phyloP scores from a whole-genome alignment of 331 rosid genomes.

The Quercus lobata region DNA sequence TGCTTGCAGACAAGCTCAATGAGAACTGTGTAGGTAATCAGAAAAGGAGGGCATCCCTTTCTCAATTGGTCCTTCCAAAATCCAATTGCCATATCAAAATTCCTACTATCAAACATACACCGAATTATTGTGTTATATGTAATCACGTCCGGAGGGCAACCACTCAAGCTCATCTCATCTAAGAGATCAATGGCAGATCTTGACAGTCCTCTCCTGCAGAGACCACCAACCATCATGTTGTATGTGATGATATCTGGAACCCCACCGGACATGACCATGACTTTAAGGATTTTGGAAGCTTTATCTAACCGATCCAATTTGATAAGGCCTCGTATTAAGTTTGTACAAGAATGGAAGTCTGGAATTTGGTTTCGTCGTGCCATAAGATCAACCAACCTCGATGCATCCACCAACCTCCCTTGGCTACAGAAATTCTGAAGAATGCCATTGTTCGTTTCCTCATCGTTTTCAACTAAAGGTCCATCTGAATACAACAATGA shows the following conservation, averaged over 20 bases:
- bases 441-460: slow-evolving; percentile 50
- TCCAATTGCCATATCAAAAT: slow-evolving; percentile 54
- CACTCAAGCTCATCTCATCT: slow-evolving; percentile 78
- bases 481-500: slow-evolving; percentile 37
- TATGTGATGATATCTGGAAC: slow-evolving; percentile 72
- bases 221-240: slow-evolving; percentile 71
- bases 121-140: slow-evolving; percentile 80
- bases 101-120: slow-evolving; percentile 49
- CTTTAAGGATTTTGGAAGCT: slow-evolving; percentile 50
- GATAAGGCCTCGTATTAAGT: slow-evolving; percentile 68
- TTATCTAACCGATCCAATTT: slow-evolving; percentile 41
- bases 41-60: slow-evolving; percentile 82
- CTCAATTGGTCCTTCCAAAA: slow-evolving; percentile 86
- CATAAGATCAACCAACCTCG: slow-evolving; percentile 71
- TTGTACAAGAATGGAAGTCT: slow-evolving; percentile 59
- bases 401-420: slow-evolving; percentile 59
- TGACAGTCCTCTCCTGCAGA: slow-evolving; percentile 57
- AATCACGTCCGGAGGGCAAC: slow-evolving; percentile 81
- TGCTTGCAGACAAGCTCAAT: slow-evolving; percentile 67
- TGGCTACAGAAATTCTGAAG: slow-evolving; percentile 55
- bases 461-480: slow-evolving; percentile 50
- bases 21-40: slow-evolving; percentile 70
- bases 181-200: slow-evolving; percentile 55
- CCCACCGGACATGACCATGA: slow-evolving; percentile 81
- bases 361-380: slow-evolving; percentile 74